Evolutionary conservation across 306 rosid genomes (phyloP).

Genomic region (Casuarina glauca): DNA sequence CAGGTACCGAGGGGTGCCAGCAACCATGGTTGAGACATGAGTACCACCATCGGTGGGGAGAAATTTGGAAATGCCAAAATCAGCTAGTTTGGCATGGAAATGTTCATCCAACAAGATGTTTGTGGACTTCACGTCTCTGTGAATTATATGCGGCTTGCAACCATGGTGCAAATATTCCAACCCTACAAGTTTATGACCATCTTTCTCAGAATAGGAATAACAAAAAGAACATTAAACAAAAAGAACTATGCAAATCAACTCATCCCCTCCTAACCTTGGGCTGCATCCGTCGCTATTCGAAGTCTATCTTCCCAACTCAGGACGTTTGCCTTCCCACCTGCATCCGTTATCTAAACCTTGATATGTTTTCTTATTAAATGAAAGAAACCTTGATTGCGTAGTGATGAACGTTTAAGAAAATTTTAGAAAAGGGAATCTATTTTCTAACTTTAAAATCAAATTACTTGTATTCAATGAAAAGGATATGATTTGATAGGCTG

Average conservation of each 20-base stretch:
- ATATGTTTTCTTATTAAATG: not conserved
- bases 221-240: not conserved
- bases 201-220: not conserved
- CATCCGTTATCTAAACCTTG: not conserved
- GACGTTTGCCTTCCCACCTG: conserved; percentile 7
- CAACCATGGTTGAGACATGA: conserved; percentile 38
- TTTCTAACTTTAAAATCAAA: too few relatives aligned
- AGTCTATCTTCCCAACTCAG: conserved; percentile 52
- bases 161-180: conserved; percentile 58
- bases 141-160: conserved; percentile 46
- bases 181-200: conserved; percentile 28
- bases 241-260: not conserved
- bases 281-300: conserved; percentile 42
- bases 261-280: conserved; percentile 41
- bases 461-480: too few relatives aligned
- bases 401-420: not conserved
- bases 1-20: conserved; percentile 45
- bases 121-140: conserved; percentile 54
- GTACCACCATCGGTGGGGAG: conserved; percentile 30
- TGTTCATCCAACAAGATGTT: conserved; percentile 49
- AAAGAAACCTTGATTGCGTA: not conserved
- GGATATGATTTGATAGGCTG: too few relatives aligned
- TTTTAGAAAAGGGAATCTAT: too few relatives aligned
- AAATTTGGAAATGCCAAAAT: conserved; percentile 45
- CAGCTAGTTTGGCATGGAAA: conserved; percentile 47